Evolutionary conservation across 148 eudicot species (phyloP), one percentile per base, ranked within the genome.

Genomic region (Cornus suecica): DNA sequence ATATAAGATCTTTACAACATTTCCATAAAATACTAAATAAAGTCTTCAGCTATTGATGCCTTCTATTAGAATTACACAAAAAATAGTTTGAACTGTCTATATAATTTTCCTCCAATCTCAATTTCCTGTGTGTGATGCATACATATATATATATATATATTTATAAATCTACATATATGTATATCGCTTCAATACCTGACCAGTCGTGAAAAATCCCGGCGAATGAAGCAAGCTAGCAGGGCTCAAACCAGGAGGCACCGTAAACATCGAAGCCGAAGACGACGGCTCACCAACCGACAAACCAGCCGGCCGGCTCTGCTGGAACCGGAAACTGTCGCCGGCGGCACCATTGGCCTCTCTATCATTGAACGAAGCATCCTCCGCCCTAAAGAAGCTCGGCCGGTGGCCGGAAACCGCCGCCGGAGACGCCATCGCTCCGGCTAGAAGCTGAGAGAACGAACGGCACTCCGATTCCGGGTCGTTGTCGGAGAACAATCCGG

Each of bases 381-480:
- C 58, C 8, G 68, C 29, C 32, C 28, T 56, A 51, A 22, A 74
- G 61, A 75, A 48, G 13, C 65, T 70, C n/a, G 79, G 83, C 32
- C 78, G 48, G 4, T 28, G 60, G 37, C 56, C 65, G 8, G 69
- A 29, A 13, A 69, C 62, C 8, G 77, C 74, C 20, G 80, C 76
- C 18, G 90, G 91, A 7, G 91, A 83, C 25, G 81, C 34, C 84
- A 82, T 81, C 76, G 91, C 94, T 3, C 97, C 97, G 60, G 94
- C 92, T n/a, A 94, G 87, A 1, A 94, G 89, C 88, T 91, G 94
- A 65, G 94, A 94, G 77, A 94, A 94, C 22, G 94, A 87, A 9
- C 93, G 87, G 70, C 83, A 88, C 23, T 91, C 93, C 4, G 83
- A 76, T 13, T 88, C 91, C 7, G 92, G 87, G 54, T 91, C 98